Evolutionary conservation across 2,329 filamentous ascomycete species (phyloP).

Genomic region (Aspergillus fructus): DNA sequence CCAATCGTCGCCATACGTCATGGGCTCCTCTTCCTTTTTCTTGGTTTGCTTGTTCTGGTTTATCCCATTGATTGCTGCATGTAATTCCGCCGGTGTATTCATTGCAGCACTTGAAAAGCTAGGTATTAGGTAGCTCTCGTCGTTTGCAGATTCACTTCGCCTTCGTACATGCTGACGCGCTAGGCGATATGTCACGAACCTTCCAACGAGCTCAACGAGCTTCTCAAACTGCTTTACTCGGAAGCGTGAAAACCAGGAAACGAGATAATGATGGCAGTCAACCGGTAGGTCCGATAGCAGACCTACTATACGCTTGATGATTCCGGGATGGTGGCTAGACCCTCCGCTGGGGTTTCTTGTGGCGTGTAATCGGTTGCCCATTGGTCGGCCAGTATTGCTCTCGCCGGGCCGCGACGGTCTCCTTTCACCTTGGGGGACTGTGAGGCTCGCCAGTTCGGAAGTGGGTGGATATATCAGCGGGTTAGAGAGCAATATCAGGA

Average conservation of each 20-base stretch:
- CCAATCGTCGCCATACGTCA: slow-evolving; percentile 80
- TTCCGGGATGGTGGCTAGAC: slow-evolving; percentile 72
- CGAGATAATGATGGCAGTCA: slow-evolving; percentile 73
- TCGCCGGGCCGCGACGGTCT: slow-evolving; percentile 31
- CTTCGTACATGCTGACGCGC: slow-evolving; percentile 69
- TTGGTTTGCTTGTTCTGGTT: slow-evolving; percentile 53
- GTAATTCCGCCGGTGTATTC: slow-evolving; percentile 66
- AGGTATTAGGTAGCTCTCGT: slow-evolving; percentile 61
- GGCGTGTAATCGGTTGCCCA: neutral
- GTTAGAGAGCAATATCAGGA: slow-evolving; percentile 76
- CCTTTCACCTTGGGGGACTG: slow-evolving; percentile 23
- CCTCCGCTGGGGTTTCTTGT: slow-evolving; percentile 30
- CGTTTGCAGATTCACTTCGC: slow-evolving; percentile 59
- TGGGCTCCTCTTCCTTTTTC: slow-evolving; percentile 50
- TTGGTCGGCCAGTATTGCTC: slow-evolving; percentile 8
- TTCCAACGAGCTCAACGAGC: slow-evolving; percentile 72
- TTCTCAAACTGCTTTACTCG: slow-evolving; percentile 66
- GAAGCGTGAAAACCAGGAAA: slow-evolving; percentile 75
- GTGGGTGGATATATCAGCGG: slow-evolving; percentile 64
- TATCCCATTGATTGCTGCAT: slow-evolving; percentile 67
- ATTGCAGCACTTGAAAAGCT: slow-evolving; percentile 66
- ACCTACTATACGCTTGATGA: slow-evolving; percentile 81
- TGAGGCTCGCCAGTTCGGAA: slow-evolving; percentile 19
- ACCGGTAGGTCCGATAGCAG: slow-evolving; percentile 73
- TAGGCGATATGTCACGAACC: slow-evolving; percentile 79